phyloP scores from a whole-genome alignment of 2,329 filamentous ascomycete species.

The Fusarium sp. region DNA sequence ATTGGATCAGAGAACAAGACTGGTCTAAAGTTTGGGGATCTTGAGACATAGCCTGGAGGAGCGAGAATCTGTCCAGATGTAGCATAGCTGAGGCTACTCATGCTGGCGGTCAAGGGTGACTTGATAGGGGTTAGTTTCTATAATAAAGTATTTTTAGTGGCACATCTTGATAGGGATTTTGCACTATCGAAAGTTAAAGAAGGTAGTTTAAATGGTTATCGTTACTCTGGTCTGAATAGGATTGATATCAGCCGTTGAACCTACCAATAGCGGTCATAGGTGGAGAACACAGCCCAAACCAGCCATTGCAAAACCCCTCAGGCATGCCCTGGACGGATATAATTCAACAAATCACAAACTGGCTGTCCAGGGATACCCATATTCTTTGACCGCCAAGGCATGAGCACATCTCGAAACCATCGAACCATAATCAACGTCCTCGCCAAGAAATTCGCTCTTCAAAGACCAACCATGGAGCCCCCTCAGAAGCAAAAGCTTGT shows the following conservation, averaged over 20 bases:
- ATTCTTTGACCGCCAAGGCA: neutral
- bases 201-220: neutral
- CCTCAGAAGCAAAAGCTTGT: slow-evolving; percentile 14
- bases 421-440: neutral
- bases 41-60: neutral
- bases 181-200: neutral
- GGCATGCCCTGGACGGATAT: neutral
- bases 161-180: neutral
- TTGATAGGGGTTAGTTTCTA: neutral
- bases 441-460: neutral
- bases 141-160: neutral
- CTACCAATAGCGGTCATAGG: neutral
- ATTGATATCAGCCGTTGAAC: neutral
- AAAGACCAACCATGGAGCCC: neutral
- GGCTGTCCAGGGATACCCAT: neutral
- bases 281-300: neutral
- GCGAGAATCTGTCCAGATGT: neutral
- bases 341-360: neutral
- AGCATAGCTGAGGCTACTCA: neutral
- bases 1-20: neutral
- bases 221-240: neutral
- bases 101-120: neutral
- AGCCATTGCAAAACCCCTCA: neutral
- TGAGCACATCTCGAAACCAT: neutral
- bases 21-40: neutral